A percentile compares a stretch with the other conserved stretches of the same genome.
phyloP scores from a whole-genome alignment of 108 stramenopile genomes.

The Nitzschia palea region DNA sequence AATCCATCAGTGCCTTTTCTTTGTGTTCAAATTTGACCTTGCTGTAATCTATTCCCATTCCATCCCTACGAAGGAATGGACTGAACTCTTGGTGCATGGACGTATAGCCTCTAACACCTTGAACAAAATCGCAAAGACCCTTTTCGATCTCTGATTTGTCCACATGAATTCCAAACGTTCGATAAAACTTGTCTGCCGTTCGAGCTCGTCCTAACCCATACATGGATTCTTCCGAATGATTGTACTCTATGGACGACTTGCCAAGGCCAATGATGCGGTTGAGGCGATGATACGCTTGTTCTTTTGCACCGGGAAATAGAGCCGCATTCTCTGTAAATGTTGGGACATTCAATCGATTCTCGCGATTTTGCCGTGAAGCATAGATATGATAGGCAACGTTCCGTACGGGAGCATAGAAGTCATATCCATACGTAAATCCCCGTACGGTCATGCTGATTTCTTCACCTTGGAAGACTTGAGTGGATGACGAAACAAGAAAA shows the following conservation, averaged over 20 bases:
- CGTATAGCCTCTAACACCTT: conserved; percentile 5
- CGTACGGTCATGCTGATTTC: conserved; percentile 63
- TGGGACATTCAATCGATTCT: conserved; percentile 9
- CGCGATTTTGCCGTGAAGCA: background rate
- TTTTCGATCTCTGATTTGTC: conserved; percentile 37
- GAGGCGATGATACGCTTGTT: conserved; percentile 32
- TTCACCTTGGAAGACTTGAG: conserved; percentile 68
- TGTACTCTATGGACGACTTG: conserved; percentile 17
- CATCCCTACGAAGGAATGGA: conserved; percentile 41
- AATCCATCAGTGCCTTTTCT: conserved; percentile 10
- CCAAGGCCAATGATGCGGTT: conserved; percentile 12
- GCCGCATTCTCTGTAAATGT: conserved; percentile 35
- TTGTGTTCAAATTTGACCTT: conserved; percentile 39
- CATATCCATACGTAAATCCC: conserved; percentile 76
- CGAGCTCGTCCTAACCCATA: conserved; percentile 57
- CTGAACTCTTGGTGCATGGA: conserved; percentile 47
- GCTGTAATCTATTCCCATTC: conserved; percentile 65
- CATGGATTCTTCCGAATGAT: conserved; percentile 19
- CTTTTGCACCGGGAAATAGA: conserved; percentile 20
- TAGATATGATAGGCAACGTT: conserved; percentile 57
- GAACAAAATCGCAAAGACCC: conserved; percentile 59
- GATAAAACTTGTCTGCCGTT: conserved; percentile 34
- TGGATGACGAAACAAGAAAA: conserved; percentile 33
- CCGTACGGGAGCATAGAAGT: conserved; percentile 66
- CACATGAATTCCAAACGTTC: conserved; percentile 58